These are phyloP conservation scores for Nephelium lappaceum DNA, from an alignment of 345 rosid species.

Conservation along the genomic window DNA sequence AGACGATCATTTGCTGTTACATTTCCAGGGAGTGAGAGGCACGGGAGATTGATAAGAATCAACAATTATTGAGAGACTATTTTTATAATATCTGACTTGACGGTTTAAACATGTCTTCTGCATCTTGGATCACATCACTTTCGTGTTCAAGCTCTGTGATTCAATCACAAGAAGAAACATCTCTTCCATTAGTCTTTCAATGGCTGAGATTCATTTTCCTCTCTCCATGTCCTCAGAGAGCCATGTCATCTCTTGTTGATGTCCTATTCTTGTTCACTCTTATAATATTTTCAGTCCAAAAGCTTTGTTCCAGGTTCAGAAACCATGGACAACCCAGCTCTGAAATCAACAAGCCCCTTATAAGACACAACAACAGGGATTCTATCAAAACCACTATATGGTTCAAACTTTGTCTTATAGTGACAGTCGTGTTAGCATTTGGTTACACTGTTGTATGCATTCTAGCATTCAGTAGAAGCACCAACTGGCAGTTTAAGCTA, in stretches of 20 bases:
- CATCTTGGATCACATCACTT: constrained; percentile 55
- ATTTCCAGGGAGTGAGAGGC: constrained; percentile 30
- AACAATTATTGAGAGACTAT: background rate
- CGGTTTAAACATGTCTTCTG: constrained; percentile 42
- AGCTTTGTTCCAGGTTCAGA: constrained; percentile 47
- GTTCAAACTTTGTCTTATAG: constrained; percentile 60
- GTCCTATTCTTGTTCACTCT: constrained; percentile 54
- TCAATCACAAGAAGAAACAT: constrained; percentile 33
- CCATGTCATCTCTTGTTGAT: constrained; percentile 57
- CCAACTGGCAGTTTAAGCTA: constrained; percentile 42
- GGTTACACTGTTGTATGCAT: constrained; percentile 50
- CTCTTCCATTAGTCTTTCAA: constrained; percentile 48
- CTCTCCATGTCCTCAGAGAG: constrained; percentile 84
- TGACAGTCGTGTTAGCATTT: constrained; percentile 47
- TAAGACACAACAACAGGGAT: constrained; percentile 39
- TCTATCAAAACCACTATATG: constrained; percentile 36
- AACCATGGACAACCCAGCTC: constrained; percentile 26
- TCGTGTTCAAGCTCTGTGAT: constrained; percentile 63
- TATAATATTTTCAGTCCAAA: constrained; percentile 46
- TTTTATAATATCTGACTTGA: background rate
- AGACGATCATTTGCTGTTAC: background rate
- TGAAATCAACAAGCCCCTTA: constrained; percentile 61
- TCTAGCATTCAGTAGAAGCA: constrained; percentile 43
- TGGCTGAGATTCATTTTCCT: constrained; percentile 80
- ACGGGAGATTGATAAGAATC: background rate